Conservation (phyloP, 164 flowering plant species). For the Amborella trichopoda region DNA sequence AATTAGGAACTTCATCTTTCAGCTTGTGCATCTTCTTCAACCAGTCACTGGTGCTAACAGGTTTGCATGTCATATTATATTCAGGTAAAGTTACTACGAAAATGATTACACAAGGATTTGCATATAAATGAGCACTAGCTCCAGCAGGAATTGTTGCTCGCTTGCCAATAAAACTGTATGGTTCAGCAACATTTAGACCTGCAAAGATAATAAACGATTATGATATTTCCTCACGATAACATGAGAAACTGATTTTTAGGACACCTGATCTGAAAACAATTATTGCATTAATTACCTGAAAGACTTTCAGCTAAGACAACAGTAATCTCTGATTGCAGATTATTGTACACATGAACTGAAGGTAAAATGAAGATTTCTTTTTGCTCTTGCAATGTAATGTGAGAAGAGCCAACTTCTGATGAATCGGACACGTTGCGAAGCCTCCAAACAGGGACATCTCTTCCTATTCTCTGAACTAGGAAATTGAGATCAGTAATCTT, state of each 20-base stretch:
- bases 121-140: constrained; percentile 60
- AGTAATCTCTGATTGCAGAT: constrained; percentile 49
- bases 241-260: neutral
- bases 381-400: constrained; percentile 67
- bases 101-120: constrained; percentile 56
- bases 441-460: constrained; percentile 51
- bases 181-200: constrained; percentile 25
- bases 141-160: constrained; percentile 57
- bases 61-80: constrained; percentile 48
- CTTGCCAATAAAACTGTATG: constrained; percentile 32
- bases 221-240: too few relatives aligned
- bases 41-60: constrained; percentile 77
- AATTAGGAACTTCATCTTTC: constrained; percentile 26
- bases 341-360: constrained; percentile 60
- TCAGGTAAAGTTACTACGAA: constrained; percentile 56
- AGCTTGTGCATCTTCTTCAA: constrained; percentile 65
- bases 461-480: constrained; percentile 60
- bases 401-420: constrained; percentile 21
- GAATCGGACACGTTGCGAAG: constrained; percentile 33
- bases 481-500: constrained; percentile 38
- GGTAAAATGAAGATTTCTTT: constrained; percentile 88
- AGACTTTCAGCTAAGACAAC: constrained; percentile 53
- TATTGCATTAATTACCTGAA: constrained; percentile 28
- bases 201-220: constrained; percentile 15
- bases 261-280: neutral